Conservation (phyloP, 163 green algal genomes). For the Prototheca stagnorum region DNA sequence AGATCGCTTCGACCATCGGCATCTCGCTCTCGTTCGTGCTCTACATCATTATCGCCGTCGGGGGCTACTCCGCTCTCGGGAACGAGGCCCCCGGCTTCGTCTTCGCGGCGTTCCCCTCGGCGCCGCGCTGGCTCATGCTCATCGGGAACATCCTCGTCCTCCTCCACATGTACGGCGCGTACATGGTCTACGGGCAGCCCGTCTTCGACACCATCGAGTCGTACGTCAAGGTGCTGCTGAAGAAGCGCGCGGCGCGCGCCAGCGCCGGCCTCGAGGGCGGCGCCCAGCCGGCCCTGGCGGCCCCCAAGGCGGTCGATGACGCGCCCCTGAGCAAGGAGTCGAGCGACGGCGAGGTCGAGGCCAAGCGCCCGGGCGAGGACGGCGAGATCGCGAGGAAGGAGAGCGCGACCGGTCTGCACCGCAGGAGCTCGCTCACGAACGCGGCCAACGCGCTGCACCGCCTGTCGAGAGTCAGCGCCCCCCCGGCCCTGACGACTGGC, state of each 20-base stretch:
- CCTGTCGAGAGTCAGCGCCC: too few relatives aligned
- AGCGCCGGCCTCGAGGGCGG: too few relatives aligned
- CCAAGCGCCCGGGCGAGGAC: not conserved
- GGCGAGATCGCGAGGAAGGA: not conserved
- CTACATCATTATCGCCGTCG: slow-evolving; percentile 7
- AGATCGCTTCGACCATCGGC: slow-evolving; percentile 1
- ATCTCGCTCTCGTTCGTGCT: slow-evolving; percentile 4
- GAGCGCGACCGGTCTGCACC: too few relatives aligned
- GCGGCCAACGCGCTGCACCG: too few relatives aligned
- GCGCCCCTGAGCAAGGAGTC: too few relatives aligned
- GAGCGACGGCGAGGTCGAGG: too few relatives aligned
- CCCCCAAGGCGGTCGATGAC: too few relatives aligned
- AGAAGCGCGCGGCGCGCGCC: too few relatives aligned
- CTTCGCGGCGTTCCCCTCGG: not conserved
- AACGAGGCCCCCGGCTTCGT: slow-evolving; percentile 2
- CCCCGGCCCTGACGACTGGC: slow-evolving; percentile 3
- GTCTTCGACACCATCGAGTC: slow-evolving; percentile 4
- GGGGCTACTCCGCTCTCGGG: slow-evolving; percentile 5
- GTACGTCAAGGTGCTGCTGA: not conserved
- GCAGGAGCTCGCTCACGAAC: too few relatives aligned
- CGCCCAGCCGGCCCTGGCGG: too few relatives aligned
- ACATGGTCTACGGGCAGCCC: slow-evolving; percentile 8
- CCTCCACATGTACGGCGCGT: slow-evolving; percentile 19
- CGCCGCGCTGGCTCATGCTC: slow-evolving; percentile 12
- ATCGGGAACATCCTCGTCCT: slow-evolving; percentile 16